A percentile compares a stretch with the other conserved stretches of the same genome.
Conservation (phyloP, 768 basidiomycete genomes). For the Russula brevipes region DNA sequence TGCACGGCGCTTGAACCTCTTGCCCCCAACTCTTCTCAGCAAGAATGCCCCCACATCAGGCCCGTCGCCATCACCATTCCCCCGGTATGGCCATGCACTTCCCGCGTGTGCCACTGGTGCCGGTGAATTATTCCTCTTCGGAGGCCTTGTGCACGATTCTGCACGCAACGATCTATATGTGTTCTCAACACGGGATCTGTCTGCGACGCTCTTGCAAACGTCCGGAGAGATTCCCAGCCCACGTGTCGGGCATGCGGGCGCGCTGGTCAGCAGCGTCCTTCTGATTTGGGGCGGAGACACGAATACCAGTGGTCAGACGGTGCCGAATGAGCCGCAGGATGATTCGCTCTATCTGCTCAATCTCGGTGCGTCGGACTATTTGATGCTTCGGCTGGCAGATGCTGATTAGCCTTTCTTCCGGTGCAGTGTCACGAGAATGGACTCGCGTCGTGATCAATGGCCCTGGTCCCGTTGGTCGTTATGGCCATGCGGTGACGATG, state of each 20-base stretch:
- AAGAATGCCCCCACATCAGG: slow-evolving; percentile 61
- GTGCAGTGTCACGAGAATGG: slow-evolving; percentile 88
- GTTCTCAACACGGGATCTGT: slow-evolving; percentile 74
- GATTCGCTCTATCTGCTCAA: slow-evolving; percentile 92
- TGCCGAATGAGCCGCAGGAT: slow-evolving; percentile 73
- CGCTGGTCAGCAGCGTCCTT: slow-evolving; percentile 90
- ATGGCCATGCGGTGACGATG: slow-evolving; percentile 96
- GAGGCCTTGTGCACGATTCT: slow-evolving; percentile 87
- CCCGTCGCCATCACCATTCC: slow-evolving; percentile 85
- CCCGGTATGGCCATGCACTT: slow-evolving; percentile 92
- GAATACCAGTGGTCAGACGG: slow-evolving; percentile 62
- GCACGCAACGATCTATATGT: slow-evolving; percentile 91
- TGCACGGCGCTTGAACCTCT: slow-evolving; percentile 62
- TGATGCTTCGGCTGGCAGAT: background rate
- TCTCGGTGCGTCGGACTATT: slow-evolving; percentile 57
- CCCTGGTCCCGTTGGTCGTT: slow-evolving; percentile 77
- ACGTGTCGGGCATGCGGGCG: slow-evolving; percentile 94
- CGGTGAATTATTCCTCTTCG: slow-evolving; percentile 94
- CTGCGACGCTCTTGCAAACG: slow-evolving; percentile 79
- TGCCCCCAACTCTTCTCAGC: slow-evolving; percentile 58
- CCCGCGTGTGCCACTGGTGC: slow-evolving; percentile 69
- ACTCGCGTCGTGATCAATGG: slow-evolving; percentile 77
- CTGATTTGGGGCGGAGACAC: slow-evolving; percentile 99
- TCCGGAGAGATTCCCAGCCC: slow-evolving; percentile 83
- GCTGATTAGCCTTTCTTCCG: background rate